Conservation (phyloP, 257 asterid genomes). For the Fraxinus anomala region DNA sequence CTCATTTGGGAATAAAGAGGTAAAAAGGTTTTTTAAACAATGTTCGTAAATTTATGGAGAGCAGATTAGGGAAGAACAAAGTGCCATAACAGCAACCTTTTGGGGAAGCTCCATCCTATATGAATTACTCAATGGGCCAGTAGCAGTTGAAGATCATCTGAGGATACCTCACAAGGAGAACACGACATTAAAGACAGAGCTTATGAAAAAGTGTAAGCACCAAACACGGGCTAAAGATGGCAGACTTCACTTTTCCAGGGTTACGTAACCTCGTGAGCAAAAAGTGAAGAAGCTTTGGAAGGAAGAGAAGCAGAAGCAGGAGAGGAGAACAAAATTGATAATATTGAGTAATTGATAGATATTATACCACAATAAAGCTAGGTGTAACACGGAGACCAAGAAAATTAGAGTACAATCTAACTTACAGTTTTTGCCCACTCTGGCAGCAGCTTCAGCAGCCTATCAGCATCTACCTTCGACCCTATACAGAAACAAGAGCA, state of each 20-base stretch:
- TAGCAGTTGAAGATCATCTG: not conserved
- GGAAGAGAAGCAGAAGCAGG: not conserved
- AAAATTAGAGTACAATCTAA: constrained; percentile 24
- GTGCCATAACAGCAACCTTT: not conserved
- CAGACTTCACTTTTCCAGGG: not conserved
- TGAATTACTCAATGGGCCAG: not conserved
- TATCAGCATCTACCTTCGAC: constrained; percentile 51
- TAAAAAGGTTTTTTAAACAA: not conserved
- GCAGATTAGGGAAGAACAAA: not conserved
- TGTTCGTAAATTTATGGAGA: not conserved
- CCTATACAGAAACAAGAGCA: constrained; percentile 45
- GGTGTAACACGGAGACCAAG: constrained; percentile 8
- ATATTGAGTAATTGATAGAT: not conserved
- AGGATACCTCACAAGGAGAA: not conserved
- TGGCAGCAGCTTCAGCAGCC: constrained; percentile 66
- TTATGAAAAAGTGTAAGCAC: not conserved
- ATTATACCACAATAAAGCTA: constrained; percentile 11
- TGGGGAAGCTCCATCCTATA: not conserved
- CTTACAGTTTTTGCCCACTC: constrained; percentile 83
- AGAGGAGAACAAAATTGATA: not conserved
- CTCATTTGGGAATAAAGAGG: not conserved
- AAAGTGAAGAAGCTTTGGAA: not conserved
- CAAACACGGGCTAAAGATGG: not conserved
- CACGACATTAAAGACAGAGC: not conserved
- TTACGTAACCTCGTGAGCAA: not conserved